A percentile compares a stretch with the other conserved stretches of the same genome.
phyloP scores from a whole-genome alignment of 2,329 filamentous ascomycete genomes.

The Penicillium sp. region DNA sequence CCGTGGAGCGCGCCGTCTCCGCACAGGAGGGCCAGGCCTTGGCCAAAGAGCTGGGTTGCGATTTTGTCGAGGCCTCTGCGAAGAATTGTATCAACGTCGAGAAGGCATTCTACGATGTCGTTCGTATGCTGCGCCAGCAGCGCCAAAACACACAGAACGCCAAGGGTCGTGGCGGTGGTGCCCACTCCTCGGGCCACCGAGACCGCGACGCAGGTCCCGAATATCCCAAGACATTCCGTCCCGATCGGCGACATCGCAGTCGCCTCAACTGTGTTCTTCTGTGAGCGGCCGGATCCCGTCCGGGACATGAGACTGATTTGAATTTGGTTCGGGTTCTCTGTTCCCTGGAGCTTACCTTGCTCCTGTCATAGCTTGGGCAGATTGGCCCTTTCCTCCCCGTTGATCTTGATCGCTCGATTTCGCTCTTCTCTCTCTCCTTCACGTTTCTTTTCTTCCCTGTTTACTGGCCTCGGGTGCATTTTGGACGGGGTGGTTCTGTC shows the following conservation, averaged over 20 bases:
- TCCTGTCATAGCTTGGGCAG: background rate
- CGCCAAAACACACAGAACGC: slow-evolving; percentile 56
- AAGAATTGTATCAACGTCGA: slow-evolving; percentile 99
- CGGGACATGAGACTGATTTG: slow-evolving; percentile 4
- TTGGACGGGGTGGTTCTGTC: slow-evolving; percentile 27
- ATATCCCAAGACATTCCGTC: slow-evolving; percentile 42
- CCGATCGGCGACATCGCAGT: slow-evolving; percentile 40
- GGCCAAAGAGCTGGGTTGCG: slow-evolving; percentile 88
- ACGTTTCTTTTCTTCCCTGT: background rate
- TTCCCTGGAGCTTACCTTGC: slow-evolving; percentile 11
- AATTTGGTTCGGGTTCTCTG: slow-evolving; percentile 15
- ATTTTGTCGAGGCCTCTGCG: slow-evolving; percentile 94
- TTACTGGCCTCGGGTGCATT: slow-evolving; percentile 27
- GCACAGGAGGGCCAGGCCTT: slow-evolving; percentile 93
- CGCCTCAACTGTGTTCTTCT: slow-evolving; percentile 41
- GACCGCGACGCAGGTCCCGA: slow-evolving; percentile 42
- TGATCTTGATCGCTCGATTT: background rate
- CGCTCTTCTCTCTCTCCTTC: background rate
- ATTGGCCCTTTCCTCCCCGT: slow-evolving; percentile 10
- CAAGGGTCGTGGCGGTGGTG: slow-evolving; percentile 22
- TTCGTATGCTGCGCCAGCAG: slow-evolving; percentile 83
- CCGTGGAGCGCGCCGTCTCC: slow-evolving; percentile 93
- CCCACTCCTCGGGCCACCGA: slow-evolving; percentile 37
- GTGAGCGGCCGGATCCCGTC: slow-evolving; percentile 30
- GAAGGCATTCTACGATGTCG: slow-evolving; percentile 98